Conservation (phyloP, 106 monocot genomes). For the Dioscorea alata region DNA sequence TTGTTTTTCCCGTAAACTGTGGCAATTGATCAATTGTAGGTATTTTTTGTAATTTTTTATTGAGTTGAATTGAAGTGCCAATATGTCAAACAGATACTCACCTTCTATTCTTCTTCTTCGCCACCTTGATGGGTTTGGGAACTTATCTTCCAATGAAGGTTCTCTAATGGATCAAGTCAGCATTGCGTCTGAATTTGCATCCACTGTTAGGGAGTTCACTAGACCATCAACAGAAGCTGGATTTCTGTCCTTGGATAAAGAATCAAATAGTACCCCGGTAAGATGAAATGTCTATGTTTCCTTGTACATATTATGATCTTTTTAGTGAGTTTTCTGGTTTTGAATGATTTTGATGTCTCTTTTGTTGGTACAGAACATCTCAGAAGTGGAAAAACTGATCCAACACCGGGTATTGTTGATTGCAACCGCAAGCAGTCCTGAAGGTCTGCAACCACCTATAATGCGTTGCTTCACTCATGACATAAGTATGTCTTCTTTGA, state of each 20-base stretch:
- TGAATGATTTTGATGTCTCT: background rate
- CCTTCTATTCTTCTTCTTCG: constrained; percentile 87
- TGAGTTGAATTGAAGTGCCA: too few relatives aligned
- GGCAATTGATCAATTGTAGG: too few relatives aligned
- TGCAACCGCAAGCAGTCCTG: constrained; percentile 67
- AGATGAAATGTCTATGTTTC: constrained; percentile 10
- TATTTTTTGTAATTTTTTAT: too few relatives aligned
- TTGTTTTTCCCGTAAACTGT: too few relatives aligned
- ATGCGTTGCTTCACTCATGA: constrained; percentile 94
- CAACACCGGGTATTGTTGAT: constrained; percentile 59
- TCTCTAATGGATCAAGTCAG: constrained; percentile 60
- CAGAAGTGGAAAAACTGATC: constrained; percentile 34
- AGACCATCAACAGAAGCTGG: constrained; percentile 42
- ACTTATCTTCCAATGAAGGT: constrained; percentile 65
- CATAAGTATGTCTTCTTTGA: constrained; percentile 58
- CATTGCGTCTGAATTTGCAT: constrained; percentile 58
- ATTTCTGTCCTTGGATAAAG: constrained; percentile 10
- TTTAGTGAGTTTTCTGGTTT: background rate
- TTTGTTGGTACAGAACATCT: constrained; percentile 32
- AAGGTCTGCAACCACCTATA: constrained; percentile 56
- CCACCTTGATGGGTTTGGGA: constrained; percentile 69
- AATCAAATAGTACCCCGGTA: constrained; percentile 36
- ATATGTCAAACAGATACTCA: constrained; percentile 52
- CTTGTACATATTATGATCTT: background rate
- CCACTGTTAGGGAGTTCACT: constrained; percentile 64